Conservation (phyloP, 371 early-diverging fungal genomes). For the Sanchytrium tribonematis region DNA sequence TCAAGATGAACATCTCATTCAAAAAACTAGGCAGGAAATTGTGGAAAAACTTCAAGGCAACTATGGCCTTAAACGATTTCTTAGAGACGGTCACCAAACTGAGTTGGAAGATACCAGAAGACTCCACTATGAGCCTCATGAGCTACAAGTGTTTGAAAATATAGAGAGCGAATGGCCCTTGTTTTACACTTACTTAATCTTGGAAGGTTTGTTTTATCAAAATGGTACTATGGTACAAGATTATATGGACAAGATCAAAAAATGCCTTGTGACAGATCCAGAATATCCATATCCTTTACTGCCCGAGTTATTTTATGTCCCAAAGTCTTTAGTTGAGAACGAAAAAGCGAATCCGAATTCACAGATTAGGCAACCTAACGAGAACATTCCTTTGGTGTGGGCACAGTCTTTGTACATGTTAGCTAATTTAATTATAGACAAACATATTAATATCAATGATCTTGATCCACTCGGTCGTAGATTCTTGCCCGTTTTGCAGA, state of each 20-base stretch:
- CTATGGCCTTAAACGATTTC: constrained; percentile 59
- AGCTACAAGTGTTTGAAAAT: constrained; percentile 52
- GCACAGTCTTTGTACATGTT: constrained; percentile 53
- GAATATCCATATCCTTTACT: constrained; percentile 14
- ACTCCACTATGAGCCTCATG: constrained; percentile 51
- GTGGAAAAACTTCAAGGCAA: constrained; percentile 49
- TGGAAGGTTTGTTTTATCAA: constrained; percentile 37
- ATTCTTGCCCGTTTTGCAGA: constrained; percentile 13
- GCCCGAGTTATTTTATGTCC: constrained; percentile 58
- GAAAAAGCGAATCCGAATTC: constrained; percentile 40
- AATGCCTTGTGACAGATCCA: background rate
- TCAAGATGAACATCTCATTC: constrained; percentile 28
- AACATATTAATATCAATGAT: constrained; percentile 41
- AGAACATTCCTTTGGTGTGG: constrained; percentile 69
- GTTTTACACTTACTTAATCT: constrained; percentile 59
- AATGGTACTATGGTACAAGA: constrained; percentile 1
- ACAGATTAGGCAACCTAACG: constrained; percentile 47
- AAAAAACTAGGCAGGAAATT: constrained; percentile 38
- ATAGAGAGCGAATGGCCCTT: constrained; percentile 77
- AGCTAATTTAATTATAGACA: constrained; percentile 44
- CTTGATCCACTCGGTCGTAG: constrained; percentile 61
- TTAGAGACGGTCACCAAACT: constrained; percentile 68
- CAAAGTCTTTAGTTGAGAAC: constrained; percentile 32
- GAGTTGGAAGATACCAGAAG: constrained; percentile 37
- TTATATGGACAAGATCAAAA: background rate